Base-by-base conservation (phyloP, 2,329 filamentous ascomycete species). In the Ceratocystis diversiconidia region DNA sequence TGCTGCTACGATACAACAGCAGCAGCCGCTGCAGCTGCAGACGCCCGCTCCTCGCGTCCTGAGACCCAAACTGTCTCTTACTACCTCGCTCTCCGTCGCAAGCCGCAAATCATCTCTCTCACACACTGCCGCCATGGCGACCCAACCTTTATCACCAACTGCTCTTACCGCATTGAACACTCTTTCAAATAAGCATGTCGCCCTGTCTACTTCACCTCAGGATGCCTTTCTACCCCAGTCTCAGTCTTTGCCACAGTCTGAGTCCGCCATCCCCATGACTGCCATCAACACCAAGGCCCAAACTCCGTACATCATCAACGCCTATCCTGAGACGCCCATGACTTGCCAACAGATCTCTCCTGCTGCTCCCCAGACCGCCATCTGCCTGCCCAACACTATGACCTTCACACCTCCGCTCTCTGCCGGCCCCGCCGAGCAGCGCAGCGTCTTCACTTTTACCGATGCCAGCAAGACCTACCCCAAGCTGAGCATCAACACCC, bases 111-210 rank as follows among this genome's bases (percentile, higher is more conserved):
- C 61, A 48, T 62, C 57, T 30, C 55, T 62, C n/a, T 75, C 77
- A 32, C 78, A 77, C 68, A 76, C 75, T 4, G 71, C 80, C 55
- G 73, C 77, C 25, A 76, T 77, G 63, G 73, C 36, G 4, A 41
- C 81, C 48, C 79, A 85, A 69, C 80, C 82, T 36, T 80, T 77
- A 66, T 85, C 84, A 41, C 82, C 83, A 2, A 86, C 84, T 1
- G 77, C 82, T 25, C 82, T 83, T 2, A 86, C 84, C 1, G 77
- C 82, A 25, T 85, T 85, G 75, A 86, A 86, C 73, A 86, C 84
- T 1, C 78, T 86, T 48, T 85, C 83, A 68, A 84, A 86, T 64
- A 83, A 84, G 73, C 80, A 82, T 68, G 79, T 81, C 32, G 80
- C 81, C 1, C 79, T 81, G 2, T 70, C 30, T 57, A 41, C 52